These are phyloP conservation scores for Aureobasidium sp. DNA, from an alignment of 2,329 filamentous ascomycete genomes.

Conservation along the genomic window DNA sequence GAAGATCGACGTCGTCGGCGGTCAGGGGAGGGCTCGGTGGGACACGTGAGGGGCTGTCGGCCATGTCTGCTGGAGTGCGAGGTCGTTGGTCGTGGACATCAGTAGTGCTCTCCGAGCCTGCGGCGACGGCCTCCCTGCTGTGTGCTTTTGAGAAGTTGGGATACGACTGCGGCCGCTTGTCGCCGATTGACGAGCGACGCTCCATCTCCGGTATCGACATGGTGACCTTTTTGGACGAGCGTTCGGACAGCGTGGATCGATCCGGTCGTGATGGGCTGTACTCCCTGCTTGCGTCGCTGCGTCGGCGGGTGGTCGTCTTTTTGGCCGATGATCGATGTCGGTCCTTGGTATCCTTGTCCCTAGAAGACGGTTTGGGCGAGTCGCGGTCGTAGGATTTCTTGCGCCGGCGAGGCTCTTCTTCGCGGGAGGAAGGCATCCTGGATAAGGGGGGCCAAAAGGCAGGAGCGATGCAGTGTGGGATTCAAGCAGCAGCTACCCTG, in stretches of 20 bases:
- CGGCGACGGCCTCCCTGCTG: conserved; percentile 73
- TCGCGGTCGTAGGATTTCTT: conserved; percentile 32
- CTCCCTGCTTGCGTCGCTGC: conserved; percentile 20
- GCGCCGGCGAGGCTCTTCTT: conserved; percentile 27
- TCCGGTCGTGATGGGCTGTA: conserved; percentile 16
- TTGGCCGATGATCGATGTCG: conserved; percentile 19
- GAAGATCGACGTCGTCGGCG: conserved; percentile 36
- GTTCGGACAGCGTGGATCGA: conserved; percentile 18
- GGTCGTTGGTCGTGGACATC: not conserved
- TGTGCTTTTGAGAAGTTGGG: conserved; percentile 83
- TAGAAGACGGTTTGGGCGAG: conserved; percentile 22
- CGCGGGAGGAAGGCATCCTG: conserved; percentile 13
- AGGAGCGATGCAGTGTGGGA: not conserved
- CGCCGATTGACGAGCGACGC: conserved; percentile 32
- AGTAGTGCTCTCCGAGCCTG: conserved; percentile 30
- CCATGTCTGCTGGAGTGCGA: conserved; percentile 15
- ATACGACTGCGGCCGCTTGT: conserved; percentile 54
- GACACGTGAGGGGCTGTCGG: conserved; percentile 24
- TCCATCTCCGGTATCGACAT: conserved; percentile 42
- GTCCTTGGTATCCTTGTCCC: conserved; percentile 21
- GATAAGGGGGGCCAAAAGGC: not conserved
- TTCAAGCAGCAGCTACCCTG: not conserved
- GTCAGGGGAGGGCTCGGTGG: conserved; percentile 45
- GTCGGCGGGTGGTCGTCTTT: conserved; percentile 18
- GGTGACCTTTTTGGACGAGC: conserved; percentile 29